Evolutionary conservation across 768 basidiomycete species (phyloP).

Genomic region (Phylloporus arenicola): DNA sequence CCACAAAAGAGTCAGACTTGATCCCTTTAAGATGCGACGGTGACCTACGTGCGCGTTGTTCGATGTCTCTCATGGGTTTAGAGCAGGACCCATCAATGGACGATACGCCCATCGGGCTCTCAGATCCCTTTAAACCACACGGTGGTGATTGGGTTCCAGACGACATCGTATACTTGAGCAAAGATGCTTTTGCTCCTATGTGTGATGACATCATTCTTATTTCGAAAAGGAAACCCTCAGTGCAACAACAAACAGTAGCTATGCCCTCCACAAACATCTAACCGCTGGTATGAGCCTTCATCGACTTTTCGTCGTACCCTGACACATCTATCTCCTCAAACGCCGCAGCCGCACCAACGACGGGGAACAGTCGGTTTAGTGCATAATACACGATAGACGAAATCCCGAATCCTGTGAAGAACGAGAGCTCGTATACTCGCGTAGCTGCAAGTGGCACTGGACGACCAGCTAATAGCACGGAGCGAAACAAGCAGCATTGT

Average conservation of each 20-base stretch:
- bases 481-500: neutral
- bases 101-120: slow-evolving; percentile 44
- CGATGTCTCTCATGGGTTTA: slow-evolving; percentile 34
- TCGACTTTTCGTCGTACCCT: slow-evolving; percentile 8
- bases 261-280: neutral
- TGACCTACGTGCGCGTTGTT: slow-evolving; percentile 42
- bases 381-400: slow-evolving; percentile 59
- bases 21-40: neutral
- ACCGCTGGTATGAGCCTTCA: neutral
- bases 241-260: neutral
- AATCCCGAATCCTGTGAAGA: slow-evolving; percentile 78
- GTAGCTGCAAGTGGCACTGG: slow-evolving; percentile 63
- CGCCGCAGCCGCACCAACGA: slow-evolving; percentile 39
- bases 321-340: slow-evolving; percentile 61
- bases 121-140: slow-evolving; percentile 44
- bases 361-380: slow-evolving; percentile 58
- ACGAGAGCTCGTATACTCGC: slow-evolving; percentile 71
- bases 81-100: slow-evolving; percentile 37
- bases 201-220: slow-evolving; percentile 25
- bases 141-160: slow-evolving; percentile 53
- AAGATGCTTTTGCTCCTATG: neutral
- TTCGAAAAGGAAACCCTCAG: slow-evolving; percentile 8
- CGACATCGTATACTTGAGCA: slow-evolving; percentile 9
- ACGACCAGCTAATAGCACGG: slow-evolving; percentile 41
- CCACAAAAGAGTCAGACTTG: neutral